A percentile compares a stretch with the other conserved stretches of the same genome.
These are phyloP conservation scores for Lindgomyces ingoldianus DNA, from an alignment of 495 filamentous ascomycete species.

Conservation along the genomic window DNA sequence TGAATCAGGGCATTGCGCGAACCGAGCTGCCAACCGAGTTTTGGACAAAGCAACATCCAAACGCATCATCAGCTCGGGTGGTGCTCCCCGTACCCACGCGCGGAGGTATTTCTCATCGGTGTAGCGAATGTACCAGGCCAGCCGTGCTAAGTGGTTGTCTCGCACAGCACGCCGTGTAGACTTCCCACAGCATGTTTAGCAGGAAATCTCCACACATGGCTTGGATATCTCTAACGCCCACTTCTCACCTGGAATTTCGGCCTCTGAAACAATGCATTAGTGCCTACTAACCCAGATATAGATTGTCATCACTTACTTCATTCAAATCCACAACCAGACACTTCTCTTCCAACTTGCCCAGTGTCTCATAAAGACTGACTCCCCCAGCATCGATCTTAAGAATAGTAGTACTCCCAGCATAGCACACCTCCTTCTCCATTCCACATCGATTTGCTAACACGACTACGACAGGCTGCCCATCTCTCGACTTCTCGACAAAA, in stretches of 20 bases:
- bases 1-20: no score
- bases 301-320: constrained; percentile 33
- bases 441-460: constrained; percentile 84
- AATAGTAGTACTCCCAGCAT: constrained; percentile 85
- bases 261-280: not conserved
- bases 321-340: constrained; percentile 65
- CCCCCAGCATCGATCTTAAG: constrained; percentile 69
- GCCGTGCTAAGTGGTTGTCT: no score
- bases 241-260: constrained; percentile 35
- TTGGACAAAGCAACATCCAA: no score
- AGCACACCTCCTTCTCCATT: constrained; percentile 64
- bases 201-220: no score
- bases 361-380: constrained; percentile 66
- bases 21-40: no score
- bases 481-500: constrained; percentile 57
- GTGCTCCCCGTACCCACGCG: no score
- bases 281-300: no score
- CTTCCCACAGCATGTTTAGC: no score
- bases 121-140: no score
- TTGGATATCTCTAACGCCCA: not conserved
- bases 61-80: no score
- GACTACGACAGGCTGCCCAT: constrained; percentile 64
- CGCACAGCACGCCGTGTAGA: no score
- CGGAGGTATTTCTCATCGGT: no score
- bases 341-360: constrained; percentile 66